These are phyloP conservation scores for Neolentinus lepideus DNA, from an alignment of 1,284 basidiomycete species.

Conservation along the genomic window DNA sequence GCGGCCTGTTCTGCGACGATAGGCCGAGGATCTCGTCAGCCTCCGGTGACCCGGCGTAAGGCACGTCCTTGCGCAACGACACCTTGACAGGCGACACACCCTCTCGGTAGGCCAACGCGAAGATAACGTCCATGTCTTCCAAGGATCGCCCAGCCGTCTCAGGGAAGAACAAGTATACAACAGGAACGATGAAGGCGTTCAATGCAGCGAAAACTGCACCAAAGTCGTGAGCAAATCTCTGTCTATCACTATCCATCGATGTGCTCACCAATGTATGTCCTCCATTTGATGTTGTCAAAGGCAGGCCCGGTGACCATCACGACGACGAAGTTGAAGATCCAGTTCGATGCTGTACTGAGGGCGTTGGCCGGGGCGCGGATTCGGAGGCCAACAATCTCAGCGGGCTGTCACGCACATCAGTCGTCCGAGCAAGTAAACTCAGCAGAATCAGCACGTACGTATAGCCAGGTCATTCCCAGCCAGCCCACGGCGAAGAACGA, in stretches of 20 bases:
- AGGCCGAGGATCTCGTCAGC: slow-evolving; percentile 45
- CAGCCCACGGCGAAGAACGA: slow-evolving; percentile 68
- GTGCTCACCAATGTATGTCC: slow-evolving; percentile 49
- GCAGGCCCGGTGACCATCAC: slow-evolving; percentile 65
- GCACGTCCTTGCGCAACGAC: slow-evolving; percentile 48
- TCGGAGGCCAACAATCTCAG: slow-evolving; percentile 56
- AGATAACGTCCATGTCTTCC: slow-evolving; percentile 62
- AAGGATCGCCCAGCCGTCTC: slow-evolving; percentile 59
- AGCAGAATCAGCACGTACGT: slow-evolving; percentile 29
- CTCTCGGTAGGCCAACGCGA: slow-evolving; percentile 50
- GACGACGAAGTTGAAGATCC: slow-evolving; percentile 60
- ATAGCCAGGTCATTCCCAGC: slow-evolving; percentile 70
- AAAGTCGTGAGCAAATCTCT: background rate
- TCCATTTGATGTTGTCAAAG: slow-evolving; percentile 55
- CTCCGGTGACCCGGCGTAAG: slow-evolving; percentile 43
- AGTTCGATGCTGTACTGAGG: slow-evolving; percentile 61
- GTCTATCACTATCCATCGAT: background rate
- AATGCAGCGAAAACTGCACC: slow-evolving; percentile 47
- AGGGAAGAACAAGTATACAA: slow-evolving; percentile 62
- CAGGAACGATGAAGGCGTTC: slow-evolving; percentile 53
- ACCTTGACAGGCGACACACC: slow-evolving; percentile 49
- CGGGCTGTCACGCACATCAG: slow-evolving; percentile 32
- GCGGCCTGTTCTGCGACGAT: background rate
- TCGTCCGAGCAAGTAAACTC: background rate
- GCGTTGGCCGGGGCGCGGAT: slow-evolving; percentile 66